Evolutionary conservation across 768 basidiomycete genomes (phyloP).

Genomic region (Infundibulicybe gibba): DNA sequence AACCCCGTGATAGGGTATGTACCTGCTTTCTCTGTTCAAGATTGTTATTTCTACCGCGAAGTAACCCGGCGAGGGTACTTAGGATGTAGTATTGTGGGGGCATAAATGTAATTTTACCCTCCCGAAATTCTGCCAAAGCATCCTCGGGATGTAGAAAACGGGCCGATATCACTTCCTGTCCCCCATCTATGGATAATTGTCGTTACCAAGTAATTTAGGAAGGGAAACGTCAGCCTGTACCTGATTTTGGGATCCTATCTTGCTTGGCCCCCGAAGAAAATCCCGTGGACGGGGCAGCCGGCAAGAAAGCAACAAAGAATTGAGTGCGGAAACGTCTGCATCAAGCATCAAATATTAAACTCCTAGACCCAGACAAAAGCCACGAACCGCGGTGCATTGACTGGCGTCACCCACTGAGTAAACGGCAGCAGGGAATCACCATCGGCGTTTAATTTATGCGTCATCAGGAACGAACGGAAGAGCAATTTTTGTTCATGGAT

Average conservation of each 20-base stretch:
- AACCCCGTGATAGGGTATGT: slow-evolving; percentile 41
- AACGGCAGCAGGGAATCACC: slow-evolving; percentile 55
- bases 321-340: slow-evolving; percentile 66
- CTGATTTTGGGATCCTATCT: slow-evolving; percentile 59
- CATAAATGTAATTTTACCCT: slow-evolving; percentile 55
- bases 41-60: slow-evolving; percentile 39
- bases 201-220: not conserved
- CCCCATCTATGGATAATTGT: slow-evolving; percentile 41
- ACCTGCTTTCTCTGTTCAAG: slow-evolving; percentile 43
- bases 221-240: slow-evolving; percentile 17
- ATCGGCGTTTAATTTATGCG: slow-evolving; percentile 41
- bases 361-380: not conserved
- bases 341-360: too few species aligned
- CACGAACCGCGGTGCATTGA: slow-evolving; percentile 44
- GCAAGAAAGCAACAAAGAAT: slow-evolving; percentile 66
- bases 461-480: slow-evolving; percentile 51
- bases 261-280: slow-evolving; percentile 53
- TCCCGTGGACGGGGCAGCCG: slow-evolving; percentile 34
- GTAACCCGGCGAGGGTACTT: slow-evolving; percentile 51
- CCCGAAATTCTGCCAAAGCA: slow-evolving; percentile 49
- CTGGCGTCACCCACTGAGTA: slow-evolving; percentile 75
- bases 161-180: slow-evolving; percentile 64
- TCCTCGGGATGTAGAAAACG: slow-evolving; percentile 57
- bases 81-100: slow-evolving; percentile 76
- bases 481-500: slow-evolving; percentile 49